Evolutionary conservation across 257 asterid genomes (phyloP).

Genomic region (Nemophila menziesii): DNA sequence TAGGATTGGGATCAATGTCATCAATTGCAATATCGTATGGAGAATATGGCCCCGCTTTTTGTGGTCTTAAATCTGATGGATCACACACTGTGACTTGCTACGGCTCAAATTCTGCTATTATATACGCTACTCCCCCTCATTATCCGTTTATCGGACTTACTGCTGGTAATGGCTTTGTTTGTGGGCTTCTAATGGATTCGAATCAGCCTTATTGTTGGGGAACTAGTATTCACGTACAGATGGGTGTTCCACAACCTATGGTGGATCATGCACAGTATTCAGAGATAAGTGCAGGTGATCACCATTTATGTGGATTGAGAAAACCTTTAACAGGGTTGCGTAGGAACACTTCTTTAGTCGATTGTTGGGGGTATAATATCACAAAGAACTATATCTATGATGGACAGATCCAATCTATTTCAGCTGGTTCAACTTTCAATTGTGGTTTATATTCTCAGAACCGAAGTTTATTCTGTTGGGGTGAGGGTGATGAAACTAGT

Average conservation of each 20-base stretch:
- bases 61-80: slow-evolving; percentile 76
- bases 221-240: slow-evolving; percentile 42
- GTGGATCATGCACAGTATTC: slow-evolving; percentile 39
- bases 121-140: slow-evolving; percentile 48
- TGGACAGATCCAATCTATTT: slow-evolving; percentile 71
- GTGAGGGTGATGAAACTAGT: slow-evolving; percentile 85
- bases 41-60: slow-evolving; percentile 69
- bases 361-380: slow-evolving; percentile 97
- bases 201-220: slow-evolving; percentile 88
- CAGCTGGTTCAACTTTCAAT: slow-evolving; percentile 81
- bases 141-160: slow-evolving; percentile 50
- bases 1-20: slow-evolving; percentile 82
- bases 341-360: slow-evolving; percentile 57
- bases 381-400: slow-evolving; percentile 44
- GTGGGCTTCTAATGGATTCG: slow-evolving; percentile 55
- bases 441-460: slow-evolving; percentile 72
- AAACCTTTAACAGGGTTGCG: slow-evolving; percentile 55
- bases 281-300: slow-evolving; percentile 84
- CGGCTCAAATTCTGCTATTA: slow-evolving; percentile 58
- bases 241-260: slow-evolving; percentile 45
- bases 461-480: slow-evolving; percentile 80
- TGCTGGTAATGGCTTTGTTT: slow-evolving; percentile 72
- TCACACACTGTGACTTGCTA: slow-evolving; percentile 62
- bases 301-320: slow-evolving; percentile 77
- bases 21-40: slow-evolving; percentile 82